Evolutionary conservation across 768 basidiomycete genomes (phyloP), one percentile per base, ranked within the genome.

Genomic region (Lactarius indigo): DNA sequence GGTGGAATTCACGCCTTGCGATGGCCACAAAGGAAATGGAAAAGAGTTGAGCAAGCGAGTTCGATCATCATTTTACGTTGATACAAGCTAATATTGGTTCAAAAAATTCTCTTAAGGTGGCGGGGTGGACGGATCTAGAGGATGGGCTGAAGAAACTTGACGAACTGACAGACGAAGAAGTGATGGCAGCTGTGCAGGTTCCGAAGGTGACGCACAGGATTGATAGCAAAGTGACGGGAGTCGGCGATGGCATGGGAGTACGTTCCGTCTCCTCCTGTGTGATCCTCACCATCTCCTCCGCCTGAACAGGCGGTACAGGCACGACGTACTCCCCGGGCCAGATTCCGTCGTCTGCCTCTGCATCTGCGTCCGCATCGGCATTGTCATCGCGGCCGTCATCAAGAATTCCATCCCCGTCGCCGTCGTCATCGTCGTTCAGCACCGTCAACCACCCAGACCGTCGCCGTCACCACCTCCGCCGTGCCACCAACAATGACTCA

Each of bases 251-350:
- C 18, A 17, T 42, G 41, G 18, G 2, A 5, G 18, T 18, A 18
- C n/a, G n/a, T n/a, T n/a, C n/a, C n/a, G n/a, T n/a, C n/a, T n/a
- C 52, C 52, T 64, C 66, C 41, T 64, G 62, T 0, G 66, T 33
- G 7, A 66, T 52, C 56, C 61, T 58, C n/a, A 33, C 42, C 9
- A 7, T 20, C 9, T 20, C 44, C 47, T 47, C 31, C 30, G 62
- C 1, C 30, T 33, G 20, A 2, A 18, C 18, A 56, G 54, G 0
- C 30, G 54, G 30, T 12, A 31, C 37, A 42, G 20, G 42, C 20
- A 42, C 42, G 20, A 9, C 42, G 17, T 31, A 31, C 35, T 68
- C 66, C 6, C 35, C 58, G 1, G 62, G 66, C 66, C 66, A 60
- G 31, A 52, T 42, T 0, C 62, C 62, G 20, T 44, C 58, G 35